Base-by-base conservation (phyloP, 1,284 basidiomycete genomes). In the Rhodofomes roseus region DNA sequence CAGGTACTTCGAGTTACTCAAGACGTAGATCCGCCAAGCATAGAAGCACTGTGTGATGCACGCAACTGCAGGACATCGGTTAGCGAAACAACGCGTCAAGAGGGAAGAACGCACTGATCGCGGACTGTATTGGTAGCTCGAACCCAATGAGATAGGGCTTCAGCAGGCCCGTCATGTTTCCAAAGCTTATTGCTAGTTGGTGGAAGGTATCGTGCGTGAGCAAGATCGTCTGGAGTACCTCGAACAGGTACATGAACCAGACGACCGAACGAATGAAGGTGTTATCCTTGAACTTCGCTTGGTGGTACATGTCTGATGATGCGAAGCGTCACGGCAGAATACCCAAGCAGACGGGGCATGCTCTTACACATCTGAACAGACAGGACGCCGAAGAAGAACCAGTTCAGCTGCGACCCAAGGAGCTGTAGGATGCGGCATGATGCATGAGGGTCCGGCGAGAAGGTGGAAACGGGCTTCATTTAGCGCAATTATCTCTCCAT, bases 231-330 rank as follows among this genome's bases (percentile, higher is more conserved):
- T 63, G 62, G 2, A 55, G 29, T 12, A 50, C 31, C 43, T 63
- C 62, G 4, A 63, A 46, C 1, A 58, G 7, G 44, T 57, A 60
- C 23, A 59, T 29, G 31, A 31, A n/a, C 8, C 11, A 34, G 6
- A 71, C 70, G 16, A 72, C 44, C 9, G 39, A 27, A 56, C 71
- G 68, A 1, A 63, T 62, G 2, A 61, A 25, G 18, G n/a, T 40
- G 16, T 62, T 60, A 61, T 72, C 71, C 4, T 63, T 62, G 11
- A 68, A 68, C 48, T 70, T 71, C 1, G 66, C 62, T 31, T 70
- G 44, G 58, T 71, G 70, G 56, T 72, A 72, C 9, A 70, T 62
- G 51, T 70, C 71, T 72, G 50, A 14, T 11, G 9, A 54, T 20
- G 44, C 18, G 39, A 8, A 14, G 14, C 5, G 25, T 34, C 22